Evolutionary conservation across 805 yeast species (phyloP).

Genomic region (Suhomyces pyralidae): DNA sequence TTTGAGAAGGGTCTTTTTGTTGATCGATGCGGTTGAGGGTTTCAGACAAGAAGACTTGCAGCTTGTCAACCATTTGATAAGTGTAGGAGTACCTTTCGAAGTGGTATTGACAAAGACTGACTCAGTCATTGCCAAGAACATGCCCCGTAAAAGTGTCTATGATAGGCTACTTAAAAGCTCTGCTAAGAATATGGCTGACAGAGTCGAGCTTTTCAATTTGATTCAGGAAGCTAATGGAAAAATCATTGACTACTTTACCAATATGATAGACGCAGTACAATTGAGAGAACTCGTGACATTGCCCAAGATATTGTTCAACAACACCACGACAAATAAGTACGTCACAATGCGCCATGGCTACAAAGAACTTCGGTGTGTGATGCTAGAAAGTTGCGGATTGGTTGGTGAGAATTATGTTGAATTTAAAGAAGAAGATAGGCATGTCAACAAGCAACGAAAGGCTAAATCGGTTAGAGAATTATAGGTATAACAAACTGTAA

Average conservation of each 20-base stretch:
- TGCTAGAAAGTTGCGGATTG: conserved; percentile 53
- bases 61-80: conserved; percentile 49
- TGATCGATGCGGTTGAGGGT: conserved; percentile 62
- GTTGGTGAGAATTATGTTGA: conserved; percentile 5
- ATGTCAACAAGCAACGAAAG: neutral
- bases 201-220: conserved; percentile 3
- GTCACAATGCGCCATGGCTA: conserved; percentile 49
- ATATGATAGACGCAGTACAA: conserved; percentile 33
- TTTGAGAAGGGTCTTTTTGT: conserved; percentile 56
- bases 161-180: conserved; percentile 1
- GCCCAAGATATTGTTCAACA: conserved; percentile 52
- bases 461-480: neutral
- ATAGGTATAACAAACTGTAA: neutral
- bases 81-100: conserved; percentile 65
- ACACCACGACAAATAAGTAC: conserved; percentile 39
- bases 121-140: conserved; percentile 33
- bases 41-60: conserved; percentile 53
- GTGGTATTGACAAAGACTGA: conserved; percentile 78
- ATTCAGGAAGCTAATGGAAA: conserved; percentile 23
- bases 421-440: conserved; percentile 1
- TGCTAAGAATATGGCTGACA: conserved; percentile 1
- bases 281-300: conserved; percentile 36
- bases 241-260: conserved; percentile 25
- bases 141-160: conserved; percentile 15
- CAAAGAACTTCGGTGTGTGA: conserved; percentile 47